phyloP scores from a whole-genome alignment of 2,329 filamentous ascomycete species.

The Beauveria scarabaeidicola region DNA sequence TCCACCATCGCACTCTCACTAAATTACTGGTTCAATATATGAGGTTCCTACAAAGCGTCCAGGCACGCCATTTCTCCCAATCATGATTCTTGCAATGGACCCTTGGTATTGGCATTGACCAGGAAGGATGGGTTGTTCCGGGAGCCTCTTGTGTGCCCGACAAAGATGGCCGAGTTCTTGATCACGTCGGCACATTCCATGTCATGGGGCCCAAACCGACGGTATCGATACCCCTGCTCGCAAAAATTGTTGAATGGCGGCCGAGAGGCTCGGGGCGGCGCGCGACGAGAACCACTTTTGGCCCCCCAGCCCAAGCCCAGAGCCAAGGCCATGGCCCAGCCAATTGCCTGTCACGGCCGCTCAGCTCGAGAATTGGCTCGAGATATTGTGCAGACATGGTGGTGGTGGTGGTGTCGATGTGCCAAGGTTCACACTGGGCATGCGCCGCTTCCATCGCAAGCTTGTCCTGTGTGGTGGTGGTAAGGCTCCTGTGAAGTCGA shows the following conservation, averaged over 20 bases:
- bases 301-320: constrained; percentile 21
- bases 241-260: constrained; percentile 18
- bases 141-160: constrained; percentile 16
- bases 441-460: neutral
- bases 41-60: constrained; percentile 23
- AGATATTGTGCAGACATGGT: constrained; percentile 17
- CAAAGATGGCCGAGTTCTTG: constrained; percentile 12
- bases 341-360: constrained; percentile 25
- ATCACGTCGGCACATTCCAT: constrained; percentile 17
- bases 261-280: constrained; percentile 19
- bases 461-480: neutral
- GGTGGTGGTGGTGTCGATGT: neutral
- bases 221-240: constrained; percentile 18
- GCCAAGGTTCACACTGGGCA: neutral
- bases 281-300: constrained; percentile 23
- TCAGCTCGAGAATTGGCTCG: constrained; percentile 22
- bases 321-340: constrained; percentile 23
- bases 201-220: constrained; percentile 14
- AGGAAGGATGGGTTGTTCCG: constrained; percentile 26
- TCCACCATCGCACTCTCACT: constrained; percentile 25
- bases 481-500: neutral
- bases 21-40: constrained; percentile 21
- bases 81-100: constrained; percentile 23
- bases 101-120: constrained; percentile 23
- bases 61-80: constrained; percentile 22